A percentile compares a stretch with the other conserved stretches of the same genome.
Evolutionary conservation across 2,329 filamentous ascomycete genomes (phyloP).

Genomic region (Aspergillus awamori): DNA sequence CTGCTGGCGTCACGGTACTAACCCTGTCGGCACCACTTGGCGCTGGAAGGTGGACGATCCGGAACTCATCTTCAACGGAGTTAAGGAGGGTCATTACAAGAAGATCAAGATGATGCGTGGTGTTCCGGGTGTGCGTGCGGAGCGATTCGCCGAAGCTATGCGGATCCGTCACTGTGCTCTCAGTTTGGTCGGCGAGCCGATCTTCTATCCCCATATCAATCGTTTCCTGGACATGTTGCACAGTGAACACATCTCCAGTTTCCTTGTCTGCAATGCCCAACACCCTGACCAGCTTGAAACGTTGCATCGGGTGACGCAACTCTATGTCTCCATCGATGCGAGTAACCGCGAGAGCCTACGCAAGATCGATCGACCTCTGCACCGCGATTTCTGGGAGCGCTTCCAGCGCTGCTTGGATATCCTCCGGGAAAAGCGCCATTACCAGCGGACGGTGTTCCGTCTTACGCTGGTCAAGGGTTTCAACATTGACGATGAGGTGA

Average conservation of each 20-base stretch:
- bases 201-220: conserved; percentile 98
- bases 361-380: conserved; percentile 86
- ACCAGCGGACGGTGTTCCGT: conserved; percentile 90
- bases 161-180: conserved; percentile 90
- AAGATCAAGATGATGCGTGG: conserved; percentile 98
- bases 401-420: conserved; percentile 92
- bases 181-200: conserved; percentile 92
- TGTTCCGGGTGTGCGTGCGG: conserved; percentile 86
- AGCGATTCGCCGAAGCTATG: conserved; percentile 91
- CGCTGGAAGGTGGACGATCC: conserved; percentile 93
- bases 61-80: conserved; percentile 83
- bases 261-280: conserved; percentile 95
- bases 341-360: conserved; percentile 85
- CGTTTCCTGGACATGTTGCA: conserved; percentile 85
- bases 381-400: conserved; percentile 96
- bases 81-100: conserved; percentile 89
- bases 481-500: conserved; percentile 91
- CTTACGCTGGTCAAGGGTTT: conserved; percentile 97
- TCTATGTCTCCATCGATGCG: conserved; percentile 96
- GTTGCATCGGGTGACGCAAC: conserved; percentile 83
- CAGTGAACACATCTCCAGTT: conserved; percentile 82
- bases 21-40: conserved; percentile 95
- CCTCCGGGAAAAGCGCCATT: conserved; percentile 76
- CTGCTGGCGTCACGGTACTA: conserved; percentile 97
- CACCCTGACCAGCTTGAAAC: conserved; percentile 87